Conservation (phyloP, 805 yeast species). For the Suhomyces prunicola region DNA sequence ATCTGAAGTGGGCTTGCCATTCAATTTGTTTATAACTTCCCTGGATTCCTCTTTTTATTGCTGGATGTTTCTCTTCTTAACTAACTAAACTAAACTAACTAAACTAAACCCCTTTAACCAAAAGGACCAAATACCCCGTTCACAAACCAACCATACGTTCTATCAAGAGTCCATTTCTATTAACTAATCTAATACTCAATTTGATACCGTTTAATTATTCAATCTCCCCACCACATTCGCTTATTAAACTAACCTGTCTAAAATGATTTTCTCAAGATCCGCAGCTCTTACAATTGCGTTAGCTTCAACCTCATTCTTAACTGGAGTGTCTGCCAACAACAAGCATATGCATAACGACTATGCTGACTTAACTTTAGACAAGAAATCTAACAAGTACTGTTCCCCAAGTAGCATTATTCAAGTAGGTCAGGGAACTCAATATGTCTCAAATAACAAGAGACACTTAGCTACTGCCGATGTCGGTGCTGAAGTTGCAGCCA, state of each 20-base stretch:
- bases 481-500: constrained; percentile 12
- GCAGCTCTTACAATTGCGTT: constrained; percentile 17
- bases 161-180: not conserved
- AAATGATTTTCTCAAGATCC: constrained; percentile 18
- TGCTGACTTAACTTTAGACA: constrained; percentile 11
- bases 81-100: constrained; percentile 4
- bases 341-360: constrained; percentile 9
- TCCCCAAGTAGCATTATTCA: constrained; percentile 9
- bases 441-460: constrained; percentile 1
- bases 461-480: constrained; percentile 7
- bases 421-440: constrained; percentile 7
- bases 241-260: constrained; percentile 2
- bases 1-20: not conserved
- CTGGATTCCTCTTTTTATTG: not conserved
- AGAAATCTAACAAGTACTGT: constrained; percentile 10
- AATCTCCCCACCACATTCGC: constrained; percentile 4
- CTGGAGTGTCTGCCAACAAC: constrained; percentile 13
- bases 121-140: not conserved
- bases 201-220: not conserved
- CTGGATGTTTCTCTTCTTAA: not conserved
- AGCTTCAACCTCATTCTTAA: constrained; percentile 13
- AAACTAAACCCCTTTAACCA: not conserved
- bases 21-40: constrained; percentile 2
- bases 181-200: not conserved
- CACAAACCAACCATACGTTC: not conserved